Conservation (phyloP, 768 basidiomycete genomes). For the Russula brevipes region DNA sequence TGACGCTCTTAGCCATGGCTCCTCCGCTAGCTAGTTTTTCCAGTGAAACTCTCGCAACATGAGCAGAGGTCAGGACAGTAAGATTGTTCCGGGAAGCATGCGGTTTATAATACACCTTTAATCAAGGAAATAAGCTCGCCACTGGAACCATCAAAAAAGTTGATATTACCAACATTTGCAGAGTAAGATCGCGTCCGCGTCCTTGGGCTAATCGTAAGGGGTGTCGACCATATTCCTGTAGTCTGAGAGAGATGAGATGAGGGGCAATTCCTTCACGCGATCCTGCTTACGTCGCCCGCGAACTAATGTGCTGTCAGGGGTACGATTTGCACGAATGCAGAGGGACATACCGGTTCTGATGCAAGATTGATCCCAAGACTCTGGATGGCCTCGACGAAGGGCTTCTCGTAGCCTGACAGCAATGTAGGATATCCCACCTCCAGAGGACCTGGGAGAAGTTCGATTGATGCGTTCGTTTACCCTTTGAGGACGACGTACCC, state of each 20-base stretch:
- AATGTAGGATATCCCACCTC: constrained; percentile 8
- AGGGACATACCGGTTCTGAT: constrained; percentile 6
- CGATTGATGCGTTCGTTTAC: neutral
- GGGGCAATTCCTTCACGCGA: neutral
- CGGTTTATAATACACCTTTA: constrained; percentile 26
- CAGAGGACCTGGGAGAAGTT: constrained; percentile 12
- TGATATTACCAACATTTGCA: constrained; percentile 14
- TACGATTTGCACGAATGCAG: neutral
- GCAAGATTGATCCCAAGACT: neutral
- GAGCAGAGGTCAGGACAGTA: constrained; percentile 23
- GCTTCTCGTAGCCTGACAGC: constrained; percentile 11
- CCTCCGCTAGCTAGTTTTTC: neutral
- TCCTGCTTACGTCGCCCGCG: constrained; percentile 16
- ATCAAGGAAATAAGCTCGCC: neutral
- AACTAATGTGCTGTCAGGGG: constrained; percentile 7
- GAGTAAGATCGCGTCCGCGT: constrained; percentile 15
- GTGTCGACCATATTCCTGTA: constrained; percentile 10
- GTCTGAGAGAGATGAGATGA: constrained; percentile 9
- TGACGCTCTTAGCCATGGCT: constrained; percentile 12
- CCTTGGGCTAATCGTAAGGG: constrained; percentile 9
- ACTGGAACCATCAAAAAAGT: too few relatives aligned
- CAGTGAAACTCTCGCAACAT: constrained; percentile 15
- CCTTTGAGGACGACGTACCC: neutral
- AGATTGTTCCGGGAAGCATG: constrained; percentile 26
- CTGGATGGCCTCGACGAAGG: constrained; percentile 3